Conservation (phyloP, 2,329 filamentous ascomycete species). For the Nothomitra cinnamomea region DNA sequence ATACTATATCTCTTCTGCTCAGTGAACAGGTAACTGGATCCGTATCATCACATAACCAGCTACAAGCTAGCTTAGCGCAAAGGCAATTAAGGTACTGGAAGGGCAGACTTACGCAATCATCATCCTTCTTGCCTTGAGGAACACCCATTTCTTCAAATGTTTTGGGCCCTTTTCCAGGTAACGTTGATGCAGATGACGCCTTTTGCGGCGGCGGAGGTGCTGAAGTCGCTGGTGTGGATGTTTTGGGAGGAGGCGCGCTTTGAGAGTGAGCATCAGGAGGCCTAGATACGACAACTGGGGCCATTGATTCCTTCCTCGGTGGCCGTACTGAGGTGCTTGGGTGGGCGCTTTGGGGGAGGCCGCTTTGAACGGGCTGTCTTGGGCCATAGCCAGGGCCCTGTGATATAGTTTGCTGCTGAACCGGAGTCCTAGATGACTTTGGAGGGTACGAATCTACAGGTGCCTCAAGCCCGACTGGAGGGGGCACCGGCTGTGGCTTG, state of each 20-base stretch:
- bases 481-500: background rate
- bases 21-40: background rate
- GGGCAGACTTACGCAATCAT: slow-evolving; percentile 59
- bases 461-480: background rate
- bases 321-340: background rate
- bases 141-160: slow-evolving; percentile 99
- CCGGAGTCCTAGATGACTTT: background rate
- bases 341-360: background rate
- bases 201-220: background rate
- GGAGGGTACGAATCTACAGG: background rate
- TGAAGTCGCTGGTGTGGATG: background rate
- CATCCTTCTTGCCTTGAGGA: slow-evolving; percentile 63
- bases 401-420: background rate
- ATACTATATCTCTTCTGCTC: too few relatives aligned
- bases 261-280: background rate
- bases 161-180: slow-evolving; percentile 60
- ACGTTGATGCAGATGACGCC: slow-evolving; percentile 16
- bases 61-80: background rate
- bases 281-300: background rate
- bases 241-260: background rate
- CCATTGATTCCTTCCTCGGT: background rate
- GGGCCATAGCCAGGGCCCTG: background rate
- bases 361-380: background rate
- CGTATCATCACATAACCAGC: slow-evolving; percentile 4
- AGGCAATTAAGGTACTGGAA: background rate